Percentiles rank a stretch among this genome's conserved stretches.
Conservation (phyloP, 2,329 filamentous ascomycete species). For the Colletotrichum chrysophilum region DNA sequence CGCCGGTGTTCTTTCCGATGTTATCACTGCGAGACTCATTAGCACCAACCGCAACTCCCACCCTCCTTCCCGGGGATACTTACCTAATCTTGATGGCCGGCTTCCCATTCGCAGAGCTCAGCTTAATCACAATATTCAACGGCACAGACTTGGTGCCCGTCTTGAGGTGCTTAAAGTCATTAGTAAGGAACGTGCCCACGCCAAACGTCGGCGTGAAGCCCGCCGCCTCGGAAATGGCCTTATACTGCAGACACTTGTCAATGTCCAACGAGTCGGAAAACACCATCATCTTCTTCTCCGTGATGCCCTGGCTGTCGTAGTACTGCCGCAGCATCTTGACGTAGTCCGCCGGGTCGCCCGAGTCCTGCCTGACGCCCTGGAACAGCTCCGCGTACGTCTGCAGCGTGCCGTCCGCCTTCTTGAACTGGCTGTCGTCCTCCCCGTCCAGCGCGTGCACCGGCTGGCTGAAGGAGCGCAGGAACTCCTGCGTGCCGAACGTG, state of each 20-base stretch:
- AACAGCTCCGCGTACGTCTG: slow-evolving; percentile 83
- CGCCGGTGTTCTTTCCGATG: slow-evolving; percentile 91
- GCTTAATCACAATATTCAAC: slow-evolving; percentile 97
- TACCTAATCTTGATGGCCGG: slow-evolving; percentile 87
- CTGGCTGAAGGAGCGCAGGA: slow-evolving; percentile 82
- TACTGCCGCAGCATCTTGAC: slow-evolving; percentile 81
- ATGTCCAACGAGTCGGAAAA: slow-evolving; percentile 96
- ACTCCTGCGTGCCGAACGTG: slow-evolving; percentile 91
- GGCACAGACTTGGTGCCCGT: slow-evolving; percentile 85
- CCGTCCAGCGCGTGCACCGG: slow-evolving; percentile 55
- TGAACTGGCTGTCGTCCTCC: slow-evolving; percentile 44
- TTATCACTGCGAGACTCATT: slow-evolving; percentile 64
- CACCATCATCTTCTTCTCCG: slow-evolving; percentile 84
- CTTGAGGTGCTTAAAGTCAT: slow-evolving; percentile 80
- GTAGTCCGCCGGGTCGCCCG: slow-evolving; percentile 82
- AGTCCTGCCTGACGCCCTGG: slow-evolving; percentile 86
- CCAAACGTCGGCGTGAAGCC: slow-evolving; percentile 90
- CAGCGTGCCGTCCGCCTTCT: slow-evolving; percentile 38
- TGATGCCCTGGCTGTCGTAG: slow-evolving; percentile 78
- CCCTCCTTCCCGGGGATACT: neutral
- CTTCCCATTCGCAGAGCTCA: slow-evolving; percentile 81
- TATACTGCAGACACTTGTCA: slow-evolving; percentile 90
- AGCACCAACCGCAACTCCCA: neutral
- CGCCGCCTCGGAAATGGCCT: slow-evolving; percentile 77
- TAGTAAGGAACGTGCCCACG: slow-evolving; percentile 94